A percentile compares a stretch with the other conserved stretches of the same genome.
Conservation (phyloP, 2,329 filamentous ascomycete species). For the Phaeosphaeria sp. region DNA sequence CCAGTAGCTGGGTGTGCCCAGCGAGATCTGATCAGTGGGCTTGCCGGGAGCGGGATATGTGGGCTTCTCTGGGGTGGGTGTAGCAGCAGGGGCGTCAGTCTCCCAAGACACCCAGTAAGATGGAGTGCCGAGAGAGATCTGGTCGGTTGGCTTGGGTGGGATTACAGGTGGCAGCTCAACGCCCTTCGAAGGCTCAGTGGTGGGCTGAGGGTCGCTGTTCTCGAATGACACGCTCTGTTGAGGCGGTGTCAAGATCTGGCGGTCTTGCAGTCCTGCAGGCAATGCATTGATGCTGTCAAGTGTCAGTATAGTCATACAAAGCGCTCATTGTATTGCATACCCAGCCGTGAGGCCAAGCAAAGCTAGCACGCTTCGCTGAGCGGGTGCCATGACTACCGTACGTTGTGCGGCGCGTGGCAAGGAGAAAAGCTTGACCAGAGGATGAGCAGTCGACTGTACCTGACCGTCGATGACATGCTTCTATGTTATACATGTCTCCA, state of each 20-base stretch:
- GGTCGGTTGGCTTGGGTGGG: constrained; percentile 9
- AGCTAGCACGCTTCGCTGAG: constrained; percentile 29
- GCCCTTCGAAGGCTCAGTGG: constrained; percentile 11
- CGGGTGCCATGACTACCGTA: constrained; percentile 29
- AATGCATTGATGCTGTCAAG: constrained; percentile 25
- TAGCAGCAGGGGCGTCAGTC: constrained; percentile 4
- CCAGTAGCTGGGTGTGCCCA: constrained; percentile 19
- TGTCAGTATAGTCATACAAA: constrained; percentile 7
- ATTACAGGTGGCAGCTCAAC: constrained; percentile 10
- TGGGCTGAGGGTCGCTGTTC: constrained; percentile 13
- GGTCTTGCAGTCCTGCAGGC: constrained; percentile 24
- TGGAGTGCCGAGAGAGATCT: constrained; percentile 17
- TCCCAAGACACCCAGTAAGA: constrained; percentile 20
- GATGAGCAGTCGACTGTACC: constrained; percentile 12
- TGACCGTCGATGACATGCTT: constrained; percentile 8
- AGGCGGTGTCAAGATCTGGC: constrained; percentile 25
- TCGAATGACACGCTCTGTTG: constrained; percentile 28
- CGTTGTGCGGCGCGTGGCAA: constrained; percentile 6
- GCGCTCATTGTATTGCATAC: constrained; percentile 15
- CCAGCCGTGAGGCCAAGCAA: constrained; percentile 35
- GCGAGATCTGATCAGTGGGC: constrained; percentile 21
- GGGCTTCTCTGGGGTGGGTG: constrained; percentile 10
- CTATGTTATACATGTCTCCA: constrained; percentile 35
- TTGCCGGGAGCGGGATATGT: constrained; percentile 7
- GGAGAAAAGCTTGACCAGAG: constrained; percentile 8